phyloP scores from a whole-genome alignment of 75 land plant genomes.

The Selaginella tamariscina region DNA sequence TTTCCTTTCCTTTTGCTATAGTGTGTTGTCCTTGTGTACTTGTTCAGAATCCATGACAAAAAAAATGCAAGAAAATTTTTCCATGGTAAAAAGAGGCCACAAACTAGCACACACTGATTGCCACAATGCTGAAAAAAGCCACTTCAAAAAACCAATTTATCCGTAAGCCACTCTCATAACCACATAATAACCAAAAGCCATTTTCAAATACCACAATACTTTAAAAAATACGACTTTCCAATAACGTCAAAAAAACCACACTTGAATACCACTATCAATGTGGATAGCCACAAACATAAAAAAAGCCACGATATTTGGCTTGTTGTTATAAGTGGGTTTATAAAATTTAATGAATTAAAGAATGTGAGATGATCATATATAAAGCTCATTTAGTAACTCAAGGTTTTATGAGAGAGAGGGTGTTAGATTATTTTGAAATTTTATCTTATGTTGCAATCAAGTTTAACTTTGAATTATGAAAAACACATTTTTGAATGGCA shows the following conservation, averaged over 20 bases:
- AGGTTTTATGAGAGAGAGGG: too few relatives aligned
- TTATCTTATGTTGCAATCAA: too few relatives aligned
- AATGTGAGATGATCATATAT: too few relatives aligned
- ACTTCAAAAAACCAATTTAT: neutral
- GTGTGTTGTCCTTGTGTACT: slow-evolving; percentile 1
- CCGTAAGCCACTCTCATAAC: neutral
- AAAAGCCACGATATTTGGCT: neutral
- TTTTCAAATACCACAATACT: slow-evolving; percentile 2
- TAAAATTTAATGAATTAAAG: too few relatives aligned
- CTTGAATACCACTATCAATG: neutral
- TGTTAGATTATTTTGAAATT: too few relatives aligned
- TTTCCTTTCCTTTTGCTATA: slow-evolving; percentile 1
- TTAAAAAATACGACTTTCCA: neutral
- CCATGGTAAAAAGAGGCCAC: neutral
- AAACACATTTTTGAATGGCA: too few relatives aligned
- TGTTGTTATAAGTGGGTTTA: too few relatives aligned
- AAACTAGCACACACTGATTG: neutral
- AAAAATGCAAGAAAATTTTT: neutral
- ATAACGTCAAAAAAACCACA: slow-evolving; percentile 1
- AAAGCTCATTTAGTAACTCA: too few relatives aligned
- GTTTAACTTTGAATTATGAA: too few relatives aligned
- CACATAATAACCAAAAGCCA: neutral
- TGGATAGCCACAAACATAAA: neutral
- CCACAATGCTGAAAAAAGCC: neutral
- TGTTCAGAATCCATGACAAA: neutral